Evolutionary conservation across 148 eudicot genomes (phyloP).

Genomic region (Tetragonia tetragonoides): DNA sequence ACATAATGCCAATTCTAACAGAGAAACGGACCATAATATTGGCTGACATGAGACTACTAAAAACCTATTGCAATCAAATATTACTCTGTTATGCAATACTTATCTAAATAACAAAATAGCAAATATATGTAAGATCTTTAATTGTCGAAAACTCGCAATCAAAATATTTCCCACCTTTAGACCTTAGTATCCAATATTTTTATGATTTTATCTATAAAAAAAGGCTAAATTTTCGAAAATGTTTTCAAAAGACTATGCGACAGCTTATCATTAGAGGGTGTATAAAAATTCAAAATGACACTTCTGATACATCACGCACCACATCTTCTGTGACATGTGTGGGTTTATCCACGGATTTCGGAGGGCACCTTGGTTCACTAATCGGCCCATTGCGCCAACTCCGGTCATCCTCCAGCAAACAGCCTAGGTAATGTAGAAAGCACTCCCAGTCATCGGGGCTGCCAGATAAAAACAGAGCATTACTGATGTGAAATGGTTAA

Average conservation of each 20-base stretch:
- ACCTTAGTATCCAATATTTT: no score
- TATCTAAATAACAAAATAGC: no score
- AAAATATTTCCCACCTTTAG: not conserved
- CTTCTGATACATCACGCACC: slow-evolving; percentile 37
- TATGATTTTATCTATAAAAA: no score
- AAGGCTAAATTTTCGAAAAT: no score
- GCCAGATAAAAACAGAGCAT: slow-evolving; percentile 35
- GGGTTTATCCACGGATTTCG: slow-evolving; percentile 41
- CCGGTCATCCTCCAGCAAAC: slow-evolving; percentile 75
- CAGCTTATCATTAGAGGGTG: not conserved
- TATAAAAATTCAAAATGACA: not conserved
- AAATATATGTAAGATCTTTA: no score
- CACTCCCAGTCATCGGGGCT: slow-evolving; percentile 98
- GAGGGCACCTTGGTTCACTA: slow-evolving; percentile 41
- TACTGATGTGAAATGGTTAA: slow-evolving; percentile 4
- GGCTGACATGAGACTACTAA: not conserved
- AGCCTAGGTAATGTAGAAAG: slow-evolving; percentile 77
- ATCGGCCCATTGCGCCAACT: slow-evolving; percentile 42
- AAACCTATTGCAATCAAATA: no score
- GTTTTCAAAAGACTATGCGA: not conserved
- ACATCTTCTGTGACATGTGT: slow-evolving; percentile 57
- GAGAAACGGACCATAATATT: not conserved
- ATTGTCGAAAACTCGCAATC: not conserved
- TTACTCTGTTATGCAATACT: no score
- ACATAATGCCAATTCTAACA: not conserved